phyloP scores from a whole-genome alignment of 129 eudicot species.

The Solidago caesia region DNA sequence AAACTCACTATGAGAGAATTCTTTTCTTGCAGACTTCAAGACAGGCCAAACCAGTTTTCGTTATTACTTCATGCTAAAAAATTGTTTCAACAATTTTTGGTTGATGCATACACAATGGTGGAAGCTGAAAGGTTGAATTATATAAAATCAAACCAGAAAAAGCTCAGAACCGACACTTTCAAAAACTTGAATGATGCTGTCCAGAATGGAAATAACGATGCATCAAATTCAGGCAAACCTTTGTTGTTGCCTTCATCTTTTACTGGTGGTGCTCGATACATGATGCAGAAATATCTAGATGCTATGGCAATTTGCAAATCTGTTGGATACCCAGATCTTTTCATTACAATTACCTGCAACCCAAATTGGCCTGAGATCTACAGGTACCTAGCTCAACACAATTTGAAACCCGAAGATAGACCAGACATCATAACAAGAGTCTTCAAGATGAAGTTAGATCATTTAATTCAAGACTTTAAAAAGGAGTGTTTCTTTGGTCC shows the following conservation, averaged over 20 bases:
- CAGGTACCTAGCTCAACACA: too few relatives aligned
- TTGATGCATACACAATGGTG: too few relatives aligned
- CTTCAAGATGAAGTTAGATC: background rate
- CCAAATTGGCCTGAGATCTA: too few relatives aligned
- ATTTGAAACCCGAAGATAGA: too few relatives aligned
- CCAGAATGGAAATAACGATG: background rate
- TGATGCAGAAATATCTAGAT: background rate
- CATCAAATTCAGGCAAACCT: background rate
- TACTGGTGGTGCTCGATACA: too few relatives aligned
- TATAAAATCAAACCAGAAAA: too few relatives aligned
- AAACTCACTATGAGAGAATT: background rate
- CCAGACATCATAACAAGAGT: background rate
- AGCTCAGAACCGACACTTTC: too few relatives aligned
- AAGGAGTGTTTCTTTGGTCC: background rate
- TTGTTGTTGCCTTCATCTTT: background rate
- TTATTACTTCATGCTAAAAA: background rate
- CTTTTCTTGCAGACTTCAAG: background rate
- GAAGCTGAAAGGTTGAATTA: too few relatives aligned
- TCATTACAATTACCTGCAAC: too few relatives aligned
- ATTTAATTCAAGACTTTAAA: background rate
- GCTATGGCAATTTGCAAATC: background rate
- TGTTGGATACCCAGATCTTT: background rate
- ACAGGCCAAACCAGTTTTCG: background rate
- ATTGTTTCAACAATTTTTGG: background rate
- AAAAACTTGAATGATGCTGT: too few relatives aligned